Base-by-base conservation (phyloP, 106 monocot genomes). In the Cymbidium sinense region DNA sequence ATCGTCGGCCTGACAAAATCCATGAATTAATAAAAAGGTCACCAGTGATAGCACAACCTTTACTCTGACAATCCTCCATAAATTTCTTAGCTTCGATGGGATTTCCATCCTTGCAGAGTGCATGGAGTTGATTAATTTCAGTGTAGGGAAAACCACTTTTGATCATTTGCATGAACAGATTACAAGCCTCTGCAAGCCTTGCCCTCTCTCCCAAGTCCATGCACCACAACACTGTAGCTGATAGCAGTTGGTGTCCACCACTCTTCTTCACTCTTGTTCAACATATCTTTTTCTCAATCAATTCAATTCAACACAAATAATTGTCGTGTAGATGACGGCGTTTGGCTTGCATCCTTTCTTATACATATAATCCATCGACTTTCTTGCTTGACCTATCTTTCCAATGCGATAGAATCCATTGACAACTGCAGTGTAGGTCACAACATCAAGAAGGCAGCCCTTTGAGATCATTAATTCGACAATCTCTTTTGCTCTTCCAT, bases 21-120 rank as follows among this genome's bases (percentile, higher is more conserved):
- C 94, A 85, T 99, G 87, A 72, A 99, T 94, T 73, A 99, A 65
- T 29, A 94, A 94, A 69, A 94, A 99, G 72, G 90, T 99, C 8
- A 95, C 89, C 15, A 83, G 88, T 99, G 64, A 95, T 54, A 8
- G 80, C 21, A 75, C 98, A 94, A 28, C 94, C 98, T 74, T 92
- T 92, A 85, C 88, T 89, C 64, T 92, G 92, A 74, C 98, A 90
- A 19, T 83, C 78, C 84, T 98, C 94, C 98, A 94, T 86, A 77
- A 98, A 94, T 21, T 65, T 79, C 77, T 94, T 94, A 21, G 92
- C 98, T 25, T 87, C 86, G 9, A 43, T 50, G 18, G 82, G 78
- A 33, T 79, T 87, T 2, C 84, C 76, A 25, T 82, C 86, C 50
- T 28, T 75, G 51, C 94, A 94, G 34, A 94, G 92, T 21, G 86